Evolutionary conservation across 371 early-diverging fungal species (phyloP).

Genomic region (Rhizopus delemar): DNA sequence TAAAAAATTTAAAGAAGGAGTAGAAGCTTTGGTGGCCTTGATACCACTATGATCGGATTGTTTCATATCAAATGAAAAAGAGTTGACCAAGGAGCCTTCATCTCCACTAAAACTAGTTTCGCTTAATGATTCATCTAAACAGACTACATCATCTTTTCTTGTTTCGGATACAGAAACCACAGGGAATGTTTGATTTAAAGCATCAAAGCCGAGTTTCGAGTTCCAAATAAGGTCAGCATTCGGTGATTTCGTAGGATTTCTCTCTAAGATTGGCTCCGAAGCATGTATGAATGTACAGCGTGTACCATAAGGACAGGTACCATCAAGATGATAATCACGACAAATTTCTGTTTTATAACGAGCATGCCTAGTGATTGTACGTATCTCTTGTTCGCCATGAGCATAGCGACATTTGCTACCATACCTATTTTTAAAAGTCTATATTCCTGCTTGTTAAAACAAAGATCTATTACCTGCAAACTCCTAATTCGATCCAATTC

Average conservation of each 20-base stretch:
- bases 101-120: background rate
- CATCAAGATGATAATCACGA: conserved; percentile 86
- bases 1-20: background rate
- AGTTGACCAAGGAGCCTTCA: background rate
- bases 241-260: background rate
- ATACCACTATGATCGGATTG: background rate
- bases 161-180: background rate
- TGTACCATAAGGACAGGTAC: conserved; percentile 91
- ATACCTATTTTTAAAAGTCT: conserved; percentile 55
- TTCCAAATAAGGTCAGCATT: background rate
- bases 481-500: conserved; percentile 82
- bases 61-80: background rate
- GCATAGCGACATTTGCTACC: conserved; percentile 96
- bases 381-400: conserved; percentile 83
- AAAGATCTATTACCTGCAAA: conserved; percentile 66
- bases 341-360: conserved; percentile 94
- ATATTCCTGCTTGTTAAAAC: background rate
- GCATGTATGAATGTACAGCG: conserved; percentile 96
- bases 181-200: background rate
- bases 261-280: background rate
- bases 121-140: background rate
- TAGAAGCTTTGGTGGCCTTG: too few species aligned
- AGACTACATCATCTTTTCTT: background rate
- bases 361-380: conserved; percentile 84
- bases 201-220: background rate